Evolutionary conservation across 2,329 filamentous ascomycete species (phyloP), one percentile per base, ranked within the genome.

Genomic region (Monilinia aucupariae): DNA sequence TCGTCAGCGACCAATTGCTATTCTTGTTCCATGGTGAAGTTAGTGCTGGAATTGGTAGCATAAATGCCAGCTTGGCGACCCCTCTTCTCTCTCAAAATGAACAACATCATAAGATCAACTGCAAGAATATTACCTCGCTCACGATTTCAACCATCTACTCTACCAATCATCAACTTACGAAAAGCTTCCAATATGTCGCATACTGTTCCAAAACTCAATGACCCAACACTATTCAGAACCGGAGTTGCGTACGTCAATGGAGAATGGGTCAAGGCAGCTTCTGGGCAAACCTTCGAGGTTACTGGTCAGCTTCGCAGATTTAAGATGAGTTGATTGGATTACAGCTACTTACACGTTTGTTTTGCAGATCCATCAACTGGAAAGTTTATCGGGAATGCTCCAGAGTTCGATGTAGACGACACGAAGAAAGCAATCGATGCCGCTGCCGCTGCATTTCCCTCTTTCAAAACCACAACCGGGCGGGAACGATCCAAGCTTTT

Each of bases 201-300:
- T 58, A 68, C 34, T 45, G 69, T 72, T 10, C 71, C 72, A 51
- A 73, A 92, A 87, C 84, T 93, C 72, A 90, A 86, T 73, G 90
- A 93, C 70, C 84, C 85, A 43, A 90, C 88, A 30, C 83, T 99
- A 65, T 84, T 97, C 72, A 97, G 96, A 79, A 85, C 88, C 70
- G 84, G 92, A 74, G 83, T 85, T 78, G 69, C 86, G 72, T 97
- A 93, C 74, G 87, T 97, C 73, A 93, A 99, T 75, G 94, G 94
- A 72, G 84, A 96, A 82, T 99, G 92, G 90, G 84, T 96, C 66
- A 82, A 83, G 70, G 90, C 93, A 70, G 85, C 86, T 72, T 96
- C 91, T 0, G 91, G 91, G 73, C 87, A 96, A 82, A 96, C 91
- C 52, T 99, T 97, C 76, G 87, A 94, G 74, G 90, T 97, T 65